Percentiles rank a stretch among this genome's conserved stretches.
phyloP scores from a whole-genome alignment of 2,329 filamentous ascomycete species.

The Colletotrichum melonis region DNA sequence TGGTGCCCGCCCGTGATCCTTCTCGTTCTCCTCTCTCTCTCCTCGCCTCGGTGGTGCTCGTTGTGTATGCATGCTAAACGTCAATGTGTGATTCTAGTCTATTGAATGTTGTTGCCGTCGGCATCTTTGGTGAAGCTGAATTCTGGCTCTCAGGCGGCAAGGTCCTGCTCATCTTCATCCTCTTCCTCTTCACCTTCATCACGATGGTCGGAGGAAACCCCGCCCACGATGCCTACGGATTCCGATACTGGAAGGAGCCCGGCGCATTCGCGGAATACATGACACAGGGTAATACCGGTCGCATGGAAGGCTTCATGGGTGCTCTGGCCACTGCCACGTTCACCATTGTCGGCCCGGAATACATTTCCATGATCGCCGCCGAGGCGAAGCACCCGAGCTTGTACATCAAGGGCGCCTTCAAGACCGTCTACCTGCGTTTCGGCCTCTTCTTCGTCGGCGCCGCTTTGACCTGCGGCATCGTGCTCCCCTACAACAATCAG shows the following conservation, averaged over 20 bases:
- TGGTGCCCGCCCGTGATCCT: conserved; percentile 18
- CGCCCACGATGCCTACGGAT: conserved; percentile 40
- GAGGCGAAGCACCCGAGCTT: conserved; percentile 72
- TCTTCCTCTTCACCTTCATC: conserved; percentile 71
- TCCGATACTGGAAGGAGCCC: conserved; percentile 34
- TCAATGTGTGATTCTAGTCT: conserved; percentile 31
- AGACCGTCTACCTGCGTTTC: conserved; percentile 75
- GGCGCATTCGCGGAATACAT: conserved; percentile 35
- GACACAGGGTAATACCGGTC: conserved; percentile 66
- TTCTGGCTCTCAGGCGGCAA: conserved; percentile 68
- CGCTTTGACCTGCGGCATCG: conserved; percentile 73
- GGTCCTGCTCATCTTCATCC: conserved; percentile 66
- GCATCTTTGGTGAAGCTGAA: conserved; percentile 64
- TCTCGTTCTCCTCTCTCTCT: neutral
- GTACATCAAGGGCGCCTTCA: conserved; percentile 66
- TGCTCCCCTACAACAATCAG: conserved; percentile 73
- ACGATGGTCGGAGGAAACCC: conserved; percentile 44
- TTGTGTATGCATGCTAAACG: conserved; percentile 35
- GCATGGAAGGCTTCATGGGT: conserved; percentile 77
- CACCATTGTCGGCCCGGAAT: conserved; percentile 73
- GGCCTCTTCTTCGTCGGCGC: conserved; percentile 63
- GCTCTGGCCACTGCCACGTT: conserved; percentile 76
- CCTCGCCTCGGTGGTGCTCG: neutral
- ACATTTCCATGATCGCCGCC: conserved; percentile 73
- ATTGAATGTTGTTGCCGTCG: conserved; percentile 37